These are phyloP conservation scores for Berkeleyomyces rouxiae DNA, from an alignment of 2,329 filamentous ascomycete species.

Conservation along the genomic window DNA sequence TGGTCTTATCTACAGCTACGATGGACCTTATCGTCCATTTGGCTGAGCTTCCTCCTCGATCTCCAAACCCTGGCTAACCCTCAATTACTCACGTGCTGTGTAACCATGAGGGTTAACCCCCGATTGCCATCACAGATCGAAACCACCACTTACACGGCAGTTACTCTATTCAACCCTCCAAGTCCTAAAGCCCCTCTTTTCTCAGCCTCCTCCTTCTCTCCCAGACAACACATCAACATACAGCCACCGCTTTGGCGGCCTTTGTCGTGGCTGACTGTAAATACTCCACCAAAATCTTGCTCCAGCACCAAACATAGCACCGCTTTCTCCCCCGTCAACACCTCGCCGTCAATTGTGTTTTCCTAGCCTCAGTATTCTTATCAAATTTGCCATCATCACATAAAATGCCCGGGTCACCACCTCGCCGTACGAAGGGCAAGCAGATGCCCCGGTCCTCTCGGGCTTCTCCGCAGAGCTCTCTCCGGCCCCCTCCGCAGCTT, in stretches of 20 bases:
- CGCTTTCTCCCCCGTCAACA: not conserved
- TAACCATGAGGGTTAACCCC: not conserved
- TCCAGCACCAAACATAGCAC: not conserved
- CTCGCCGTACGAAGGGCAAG: not conserved
- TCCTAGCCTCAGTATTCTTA: not conserved
- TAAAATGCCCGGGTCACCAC: not conserved
- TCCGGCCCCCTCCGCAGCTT: not conserved
- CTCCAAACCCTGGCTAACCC: not conserved
- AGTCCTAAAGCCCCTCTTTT: not conserved
- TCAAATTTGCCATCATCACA: not conserved
- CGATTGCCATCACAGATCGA: not conserved
- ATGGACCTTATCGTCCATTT: too few species aligned
- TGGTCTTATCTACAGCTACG: too few species aligned
- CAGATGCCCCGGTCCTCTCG: not conserved
- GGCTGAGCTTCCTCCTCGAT: not conserved
- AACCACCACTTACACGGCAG: not conserved
- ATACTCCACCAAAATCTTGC: not conserved
- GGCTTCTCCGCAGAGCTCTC: not conserved
- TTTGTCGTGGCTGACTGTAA: too few species aligned
- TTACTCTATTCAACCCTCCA: not conserved
- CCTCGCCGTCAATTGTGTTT: not conserved
- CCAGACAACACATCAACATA: too few species aligned
- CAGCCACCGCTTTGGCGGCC: too few species aligned
- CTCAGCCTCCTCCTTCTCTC: not conserved
- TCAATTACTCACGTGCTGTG: not conserved